Evolutionary conservation across 2,329 filamentous ascomycete genomes (phyloP).

Genomic region (Ceratocystis lukuohia): DNA sequence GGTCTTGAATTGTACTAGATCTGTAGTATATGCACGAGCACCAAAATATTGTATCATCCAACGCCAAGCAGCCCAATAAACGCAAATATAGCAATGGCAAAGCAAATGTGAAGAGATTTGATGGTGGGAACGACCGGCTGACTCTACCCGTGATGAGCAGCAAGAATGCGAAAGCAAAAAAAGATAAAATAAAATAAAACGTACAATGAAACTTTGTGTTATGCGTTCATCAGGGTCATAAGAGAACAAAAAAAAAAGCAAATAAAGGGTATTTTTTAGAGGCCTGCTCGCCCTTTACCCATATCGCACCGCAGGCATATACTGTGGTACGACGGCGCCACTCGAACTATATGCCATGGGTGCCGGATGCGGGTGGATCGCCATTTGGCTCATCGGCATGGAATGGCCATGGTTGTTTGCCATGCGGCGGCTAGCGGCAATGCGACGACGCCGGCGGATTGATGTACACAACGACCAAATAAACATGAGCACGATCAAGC

Average conservation of each 20-base stretch:
- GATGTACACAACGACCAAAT: conserved; percentile 48
- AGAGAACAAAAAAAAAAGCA: background rate
- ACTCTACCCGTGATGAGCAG: background rate
- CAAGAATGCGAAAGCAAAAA: background rate
- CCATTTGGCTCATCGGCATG: background rate
- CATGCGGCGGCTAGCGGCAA: background rate
- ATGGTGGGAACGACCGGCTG: background rate
- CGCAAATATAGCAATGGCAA: conserved; percentile 1
- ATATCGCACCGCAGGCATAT: conserved; percentile 12
- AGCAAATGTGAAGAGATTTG: background rate
- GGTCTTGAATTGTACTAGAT: background rate
- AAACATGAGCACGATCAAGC: conserved; percentile 55
- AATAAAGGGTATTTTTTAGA: background rate
- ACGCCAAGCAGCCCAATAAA: conserved; percentile 3
- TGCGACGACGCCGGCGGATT: conserved; percentile 21
- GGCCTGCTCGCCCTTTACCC: background rate
- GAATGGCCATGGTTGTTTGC: background rate
- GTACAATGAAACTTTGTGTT: background rate
- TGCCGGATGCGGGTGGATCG: background rate
- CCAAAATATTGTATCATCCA: conserved; percentile 1
- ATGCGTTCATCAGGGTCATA: conserved; percentile 2
- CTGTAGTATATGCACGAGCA: conserved; percentile 1
- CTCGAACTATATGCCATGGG: background rate
- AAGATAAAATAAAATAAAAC: background rate
- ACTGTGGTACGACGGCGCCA: conserved; percentile 1